Base-by-base conservation (phyloP, 176 grass and related monocot species). In the Eleusine indica region DNA sequence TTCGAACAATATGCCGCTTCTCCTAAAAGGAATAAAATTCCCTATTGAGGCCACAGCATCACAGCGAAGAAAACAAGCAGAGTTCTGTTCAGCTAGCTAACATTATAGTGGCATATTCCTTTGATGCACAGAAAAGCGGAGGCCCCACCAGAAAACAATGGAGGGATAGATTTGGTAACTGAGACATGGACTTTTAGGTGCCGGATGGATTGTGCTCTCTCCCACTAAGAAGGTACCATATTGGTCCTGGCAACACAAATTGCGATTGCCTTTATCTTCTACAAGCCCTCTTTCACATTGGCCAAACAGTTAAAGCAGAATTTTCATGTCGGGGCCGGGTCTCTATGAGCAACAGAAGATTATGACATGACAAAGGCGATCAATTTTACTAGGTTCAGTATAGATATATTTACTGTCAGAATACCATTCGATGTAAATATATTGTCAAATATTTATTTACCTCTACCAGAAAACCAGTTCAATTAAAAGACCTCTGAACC, bases 181-280 rank as follows among this genome's bases (percentile, higher is more conserved):
- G 52, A 87, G 74, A 83, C 80, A 79, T 60, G 41, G 74, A 35
- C 80, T 90, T 90, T 90, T 83, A 5, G 47, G 42, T 56, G 51
- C 61, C 16, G 22, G 53, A 56, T 89, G 21, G 5, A 17, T 65
- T 46, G 70, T 70, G 40, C 68, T 18, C 61, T 90, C 68, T 90
- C 68, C 79, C 79, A 86, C 84, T 78, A 82, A 68, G 39, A 48
- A 82, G 39, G n/a, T 60, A 86, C 51, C 30, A 74, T 19, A 83
- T 77, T 90, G 79, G 83, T 73, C 32, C 39, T 68, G 43, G 52
- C 41, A 70, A 86, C 61, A 67, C 40, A 73, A 73, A 41, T 82
- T 60, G 58, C 19, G n/a, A 41, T 68, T 42, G 60, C 16, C 62
- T 22, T 22, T 81, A 32, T 75, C 32, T 25, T 63, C 43, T 6